Conservation (phyloP, 2,329 filamentous ascomycete species). For the Exophiala aquamarina region DNA sequence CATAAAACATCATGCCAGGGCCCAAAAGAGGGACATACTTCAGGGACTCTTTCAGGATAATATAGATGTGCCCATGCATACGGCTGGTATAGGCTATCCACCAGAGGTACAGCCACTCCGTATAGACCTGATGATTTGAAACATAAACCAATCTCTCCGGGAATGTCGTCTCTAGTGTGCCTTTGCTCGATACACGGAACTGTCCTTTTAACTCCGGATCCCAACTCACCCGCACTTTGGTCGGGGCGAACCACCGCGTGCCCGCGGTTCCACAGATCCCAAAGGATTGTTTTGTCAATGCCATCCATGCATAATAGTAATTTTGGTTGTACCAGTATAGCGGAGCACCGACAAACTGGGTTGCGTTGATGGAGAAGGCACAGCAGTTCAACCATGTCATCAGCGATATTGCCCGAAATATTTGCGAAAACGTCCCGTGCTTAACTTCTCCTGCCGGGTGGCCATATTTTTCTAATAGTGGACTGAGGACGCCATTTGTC, state of each 20-base stretch:
- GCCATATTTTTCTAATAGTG: neutral
- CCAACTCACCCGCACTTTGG: constrained; percentile 61
- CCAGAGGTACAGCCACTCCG: constrained; percentile 70
- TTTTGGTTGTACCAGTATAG: constrained; percentile 61
- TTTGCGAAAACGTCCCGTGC: constrained; percentile 46
- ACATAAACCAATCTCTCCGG: constrained; percentile 62
- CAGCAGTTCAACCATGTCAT: constrained; percentile 47
- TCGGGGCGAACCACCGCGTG: constrained; percentile 64
- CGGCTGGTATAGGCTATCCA: constrained; percentile 65
- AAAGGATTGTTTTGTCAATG: constrained; percentile 65
- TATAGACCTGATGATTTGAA: constrained; percentile 67
- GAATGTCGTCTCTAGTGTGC: constrained; percentile 59
- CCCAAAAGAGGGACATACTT: constrained; percentile 64
- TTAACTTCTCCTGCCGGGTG: constrained; percentile 36
- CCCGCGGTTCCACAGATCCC: constrained; percentile 62
- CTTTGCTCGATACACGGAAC: constrained; percentile 56
- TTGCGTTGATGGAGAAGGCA: constrained; percentile 47
- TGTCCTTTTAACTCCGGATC: constrained; percentile 62
- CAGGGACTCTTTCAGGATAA: constrained; percentile 66
- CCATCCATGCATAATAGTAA: constrained; percentile 65
- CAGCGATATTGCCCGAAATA: constrained; percentile 45
- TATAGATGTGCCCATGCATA: constrained; percentile 66
- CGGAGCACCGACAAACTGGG: constrained; percentile 61
- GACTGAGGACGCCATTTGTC: neutral
- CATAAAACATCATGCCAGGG: constrained; percentile 64